Conservation (phyloP, 2,329 filamentous ascomycete genomes). For the Pezicula neosporulosa region DNA sequence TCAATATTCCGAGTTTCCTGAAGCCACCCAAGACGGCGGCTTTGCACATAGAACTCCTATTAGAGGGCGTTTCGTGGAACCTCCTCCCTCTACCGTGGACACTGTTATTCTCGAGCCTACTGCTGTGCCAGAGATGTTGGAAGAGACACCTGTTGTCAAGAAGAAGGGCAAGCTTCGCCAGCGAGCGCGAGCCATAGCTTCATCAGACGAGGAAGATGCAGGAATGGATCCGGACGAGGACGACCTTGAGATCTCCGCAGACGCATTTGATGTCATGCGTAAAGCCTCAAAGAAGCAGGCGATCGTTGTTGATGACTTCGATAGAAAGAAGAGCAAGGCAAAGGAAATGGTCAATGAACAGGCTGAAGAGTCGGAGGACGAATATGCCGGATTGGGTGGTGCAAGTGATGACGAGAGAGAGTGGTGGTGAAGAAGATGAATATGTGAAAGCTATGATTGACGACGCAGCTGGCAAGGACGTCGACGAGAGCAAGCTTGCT, state of each 20-base stretch:
- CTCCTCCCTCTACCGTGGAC: conserved; percentile 66
- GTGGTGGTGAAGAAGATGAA: conserved; percentile 69
- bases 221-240: conserved; percentile 19
- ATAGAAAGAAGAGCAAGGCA: conserved; percentile 84
- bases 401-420: conserved; percentile 85
- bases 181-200: conserved; percentile 37
- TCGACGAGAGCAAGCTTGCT: conserved; percentile 77
- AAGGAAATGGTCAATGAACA: conserved; percentile 88
- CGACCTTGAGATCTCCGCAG: conserved; percentile 33
- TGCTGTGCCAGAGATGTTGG: conserved; percentile 31
- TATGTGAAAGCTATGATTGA: conserved; percentile 86
- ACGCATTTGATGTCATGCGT: conserved; percentile 54
- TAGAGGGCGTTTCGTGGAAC: conserved; percentile 60
- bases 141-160: conserved; percentile 64
- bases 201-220: conserved; percentile 32
- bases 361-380: conserved; percentile 95
- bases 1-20: conserved; percentile 66
- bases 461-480: conserved; percentile 72
- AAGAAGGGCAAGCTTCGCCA: conserved; percentile 55
- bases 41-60: conserved; percentile 72
- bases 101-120: conserved; percentile 54
- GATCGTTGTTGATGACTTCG: conserved; percentile 53
- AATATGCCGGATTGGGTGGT: conserved; percentile 92
- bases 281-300: conserved; percentile 60
- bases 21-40: conserved; percentile 78